Base-by-base conservation (phyloP, 805 yeast species). In the Metschnikowia lunata region DNA sequence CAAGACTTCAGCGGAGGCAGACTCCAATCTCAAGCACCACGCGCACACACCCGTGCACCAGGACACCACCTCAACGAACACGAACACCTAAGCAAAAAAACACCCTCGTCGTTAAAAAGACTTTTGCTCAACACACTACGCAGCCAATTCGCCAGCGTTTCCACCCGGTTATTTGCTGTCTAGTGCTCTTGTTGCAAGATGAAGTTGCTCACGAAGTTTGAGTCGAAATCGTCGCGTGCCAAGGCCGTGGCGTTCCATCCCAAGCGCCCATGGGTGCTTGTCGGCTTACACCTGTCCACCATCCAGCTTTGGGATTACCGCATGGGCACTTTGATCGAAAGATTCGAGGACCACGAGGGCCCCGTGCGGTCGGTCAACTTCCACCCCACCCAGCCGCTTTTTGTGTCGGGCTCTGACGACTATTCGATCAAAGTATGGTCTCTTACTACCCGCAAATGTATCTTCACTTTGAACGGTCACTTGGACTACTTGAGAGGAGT, bases 221-320 rank as follows among this genome's bases (percentile, higher is more conserved):
- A 95, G 72, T 90, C 98, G 61, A 88, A 93, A 78, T 88, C 97
- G 52, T 87, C 97, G 47, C 78, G 98, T 77, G 96, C 98, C 48
- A 89, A 93, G 70, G 95, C 97, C 54, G 87, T 93, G 62, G 97
- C 99, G 46, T 89, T 93, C 71, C 97, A 95, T 69, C 97, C 98
- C 42, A 82, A 82, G 54, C 75, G 93, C 65, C 97, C 99, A 47
- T 93, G 97, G 97, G 88, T 89, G 48, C 75, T 93, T 57, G 98
- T 90, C 30, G 89, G 98, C 7, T 76, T 95, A 49, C 93, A 91
- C 66, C 87, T 97, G 26, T 88, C 97, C n/a, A 89, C 97, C n/a
- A 91, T 93, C 63, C 99, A 95, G 67, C 76, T 93, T 52, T 93
- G 99, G 99, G 99, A 93, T 68, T 93, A 95, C 69, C 83, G 99